Base-by-base conservation (phyloP, 176 grass and related monocot genomes). In the Hsuehochloa calcarea region DNA sequence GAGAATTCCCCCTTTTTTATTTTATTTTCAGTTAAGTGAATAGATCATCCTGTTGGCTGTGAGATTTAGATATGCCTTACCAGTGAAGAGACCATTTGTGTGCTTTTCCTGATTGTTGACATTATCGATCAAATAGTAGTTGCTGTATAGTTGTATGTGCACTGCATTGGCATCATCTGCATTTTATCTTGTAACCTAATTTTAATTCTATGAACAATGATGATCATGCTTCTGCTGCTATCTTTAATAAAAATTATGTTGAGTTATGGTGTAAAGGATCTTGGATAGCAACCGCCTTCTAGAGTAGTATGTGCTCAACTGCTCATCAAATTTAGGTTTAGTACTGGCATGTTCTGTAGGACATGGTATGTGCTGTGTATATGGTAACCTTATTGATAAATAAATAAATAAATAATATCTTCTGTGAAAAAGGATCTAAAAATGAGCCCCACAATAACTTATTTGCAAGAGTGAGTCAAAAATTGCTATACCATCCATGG, bases 1-100 rank as follows among this genome's bases (percentile, higher is more conserved):
- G 81, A 89, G 91, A 75, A 19, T 74, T 51, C 39, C 31, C 49
- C 27, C 25, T 59, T 71, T 68, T 51, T 63, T 23, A 79, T 19
- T 61, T 61, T 45, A 37, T 43, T 84, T 26, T 74, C 46, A 51
- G 19, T 75, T 87, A 67, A 26, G 22, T 52, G 31, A 67, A 65
- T 23, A 79, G 59, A 68, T 51, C 69, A 37, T 20, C 67, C 39
- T 87, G 8, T 84, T 80, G 67, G 3, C 31, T 2, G 10, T 82
- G 74, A 47, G 51, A 44, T 65, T 68, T 83, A 25, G 5, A 45
- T 67, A 80, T 44, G 26, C 20, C 37, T 50, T 35, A 25, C 23
- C 65, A 77, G 7, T 11, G 17, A 74, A 58, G 20, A 52, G 12
- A 80, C n/a, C 6, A 40, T 60, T n/a, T 73, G 37, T 5, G 8